phyloP scores from a whole-genome alignment of 768 basidiomycete genomes.

The Fomitopsis serialis region DNA sequence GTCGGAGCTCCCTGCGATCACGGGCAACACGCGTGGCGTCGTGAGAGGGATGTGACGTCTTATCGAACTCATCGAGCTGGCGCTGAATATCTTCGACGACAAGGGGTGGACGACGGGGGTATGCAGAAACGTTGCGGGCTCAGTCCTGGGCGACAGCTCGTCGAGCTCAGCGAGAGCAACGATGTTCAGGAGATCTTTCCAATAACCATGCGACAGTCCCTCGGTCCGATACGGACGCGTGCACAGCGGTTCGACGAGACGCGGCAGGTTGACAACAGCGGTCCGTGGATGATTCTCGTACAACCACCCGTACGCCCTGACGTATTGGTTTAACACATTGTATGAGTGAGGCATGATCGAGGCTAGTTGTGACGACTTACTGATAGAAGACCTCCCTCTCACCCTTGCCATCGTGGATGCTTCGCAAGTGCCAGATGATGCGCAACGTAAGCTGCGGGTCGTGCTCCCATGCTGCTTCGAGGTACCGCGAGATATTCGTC shows the following conservation, averaged over 20 bases:
- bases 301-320: constrained; percentile 62
- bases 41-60: too few relatives aligned
- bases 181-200: constrained; percentile 73
- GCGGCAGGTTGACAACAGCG: constrained; percentile 53
- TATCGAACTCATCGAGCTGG: too few relatives aligned
- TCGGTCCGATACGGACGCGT: constrained; percentile 20
- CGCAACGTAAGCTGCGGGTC: constrained; percentile 53
- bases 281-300: constrained; percentile 66
- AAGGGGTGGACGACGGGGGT: background rate
- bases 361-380: constrained; percentile 25
- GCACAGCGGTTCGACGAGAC: constrained; percentile 50
- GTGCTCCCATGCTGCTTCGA: constrained; percentile 51
- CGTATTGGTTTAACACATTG: background rate
- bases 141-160: constrained; percentile 31
- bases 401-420: constrained; percentile 66
- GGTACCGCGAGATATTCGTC: constrained; percentile 26
- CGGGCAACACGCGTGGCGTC: too few relatives aligned
- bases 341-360: background rate
- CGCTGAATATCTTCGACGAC: too few relatives aligned
- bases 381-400: constrained; percentile 57
- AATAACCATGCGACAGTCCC: constrained; percentile 53
- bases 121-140: constrained; percentile 22
- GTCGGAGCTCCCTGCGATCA: too few relatives aligned
- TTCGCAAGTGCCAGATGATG: constrained; percentile 63
- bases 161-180: constrained; percentile 52